Evolutionary conservation across 352 stramenopile genomes (phyloP), one percentile per base, ranked within the genome.

Genomic region (Albugo candida): DNA sequence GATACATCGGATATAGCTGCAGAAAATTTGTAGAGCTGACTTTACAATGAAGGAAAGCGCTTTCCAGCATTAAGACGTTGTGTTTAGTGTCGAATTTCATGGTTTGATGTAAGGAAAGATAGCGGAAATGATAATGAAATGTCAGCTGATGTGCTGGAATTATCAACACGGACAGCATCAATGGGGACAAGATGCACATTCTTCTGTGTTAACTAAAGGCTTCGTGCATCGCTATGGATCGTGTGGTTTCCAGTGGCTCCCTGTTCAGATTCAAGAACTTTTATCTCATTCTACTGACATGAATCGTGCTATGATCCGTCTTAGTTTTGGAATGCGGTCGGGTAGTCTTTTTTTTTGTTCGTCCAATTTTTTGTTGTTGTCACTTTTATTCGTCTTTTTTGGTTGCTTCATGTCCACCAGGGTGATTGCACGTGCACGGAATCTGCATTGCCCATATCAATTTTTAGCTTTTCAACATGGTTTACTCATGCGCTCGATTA

Each of bases 261-360:
- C 88, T 79, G 79, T 97, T 97, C 47, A 97, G 65, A 57, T 94
- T 66, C 52, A 97, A 81, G 48, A 97, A 82, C 37, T 95, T 61
- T 67, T 96, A 83, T 52, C 78, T 80, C 85, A 97, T 97, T 45
- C 88, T 69, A 42, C 74, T 88, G 31, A 93, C 70, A 62, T 95
- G 83, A 45, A 78, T 70, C 20, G 84, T 77, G 42, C 81, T 71
- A 36, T 79, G 65, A 21, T 78, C 61, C 19, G 58, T 69, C 49
- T 83, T 77, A n/a, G n/a, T n/a, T n/a, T n/a, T n/a, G n/a, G n/a
- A n/a, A 54, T 81, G 64, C 41, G 77, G 38, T 14, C 48, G 27
- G 14, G 46, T 39, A 18, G 21, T 20, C 20, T 27, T 8, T 34
- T 2, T 16, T 41, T 16, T 16, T 41, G 36, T 41, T 41, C 16